Evolutionary conservation across 345 rosid species (phyloP).

Genomic region (Euphorbia lathyris): DNA sequence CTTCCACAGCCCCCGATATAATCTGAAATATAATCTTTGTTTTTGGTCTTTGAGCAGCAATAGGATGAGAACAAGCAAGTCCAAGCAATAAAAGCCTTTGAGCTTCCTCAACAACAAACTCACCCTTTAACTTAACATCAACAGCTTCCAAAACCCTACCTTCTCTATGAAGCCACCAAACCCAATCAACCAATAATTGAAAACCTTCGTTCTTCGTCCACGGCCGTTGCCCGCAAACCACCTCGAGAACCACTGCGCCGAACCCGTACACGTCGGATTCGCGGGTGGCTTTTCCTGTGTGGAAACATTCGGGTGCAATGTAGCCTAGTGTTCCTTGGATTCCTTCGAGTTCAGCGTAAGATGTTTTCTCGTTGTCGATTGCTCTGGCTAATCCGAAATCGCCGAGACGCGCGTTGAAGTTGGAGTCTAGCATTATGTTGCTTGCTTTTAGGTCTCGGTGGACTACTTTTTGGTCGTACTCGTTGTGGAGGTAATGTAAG

Average conservation of each 20-base stretch:
- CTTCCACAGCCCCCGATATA: conserved; percentile 31
- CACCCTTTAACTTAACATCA: conserved; percentile 36
- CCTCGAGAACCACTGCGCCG: conserved; percentile 54
- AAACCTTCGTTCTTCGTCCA: conserved; percentile 34
- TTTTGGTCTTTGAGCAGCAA: conserved; percentile 46
- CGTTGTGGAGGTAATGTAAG: conserved; percentile 56
- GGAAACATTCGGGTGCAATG: conserved; percentile 59
- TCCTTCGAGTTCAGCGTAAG: conserved; percentile 52
- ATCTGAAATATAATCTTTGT: conserved; percentile 40
- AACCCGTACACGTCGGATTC: conserved; percentile 62
- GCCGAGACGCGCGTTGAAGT: conserved; percentile 56
- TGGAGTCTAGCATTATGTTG: conserved; percentile 51
- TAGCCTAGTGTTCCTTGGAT: conserved; percentile 53
- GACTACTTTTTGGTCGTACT: conserved; percentile 55
- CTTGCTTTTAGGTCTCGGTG: conserved; percentile 71
- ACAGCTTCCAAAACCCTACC: conserved; percentile 46
- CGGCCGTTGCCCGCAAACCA: conserved; percentile 52
- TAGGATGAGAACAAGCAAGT: conserved; percentile 50
- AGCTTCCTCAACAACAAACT: conserved; percentile 38
- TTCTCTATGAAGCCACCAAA: conserved; percentile 52
- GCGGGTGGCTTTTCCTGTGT: conserved; percentile 51
- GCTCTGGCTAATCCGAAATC: conserved; percentile 61
- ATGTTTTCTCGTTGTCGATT: conserved; percentile 47
- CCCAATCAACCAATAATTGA: conserved; percentile 45
- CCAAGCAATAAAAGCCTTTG: conserved; percentile 45